Base-by-base conservation (phyloP, 2,329 filamentous ascomycete species). In the Sporothrix protearum region DNA sequence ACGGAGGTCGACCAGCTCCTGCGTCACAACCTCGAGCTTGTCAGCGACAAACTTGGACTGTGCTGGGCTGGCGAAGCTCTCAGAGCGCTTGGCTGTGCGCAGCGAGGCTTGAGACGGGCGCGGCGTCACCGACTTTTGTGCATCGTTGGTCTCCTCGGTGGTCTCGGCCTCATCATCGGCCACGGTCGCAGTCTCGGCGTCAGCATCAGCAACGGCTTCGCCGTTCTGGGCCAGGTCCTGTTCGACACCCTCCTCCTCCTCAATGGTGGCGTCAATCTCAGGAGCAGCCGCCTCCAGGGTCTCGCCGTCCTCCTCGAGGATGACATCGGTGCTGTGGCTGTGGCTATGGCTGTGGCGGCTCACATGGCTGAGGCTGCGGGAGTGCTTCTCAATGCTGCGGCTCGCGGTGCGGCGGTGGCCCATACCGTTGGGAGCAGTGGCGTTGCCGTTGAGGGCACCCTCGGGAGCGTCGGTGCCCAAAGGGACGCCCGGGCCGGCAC, bases 41-140 rank as follows among this genome's bases (percentile, higher is more conserved):
- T 98, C 95, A 7, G 92, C 91, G 69, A 97, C 92, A 76, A 94
- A 94, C 75, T 91, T 92, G 59, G 89, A 91, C 79, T 97, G 94
- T 0, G 92, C 92, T 16, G 92, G 90, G 78, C 88, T 96, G 14
- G 87, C 68, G 45, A 64, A 49, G 59, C 71, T 71, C 12, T 64
- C 64, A 1, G 73, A 69, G 4, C 69, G 72, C 4, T 53, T 16
- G 1, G 64, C 19, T 0, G 51, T 22, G 12, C 69, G 68, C 16
- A 69, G 49, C 16, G 61, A 61, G 7, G 70, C 19, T 30, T 73
- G 74, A 0, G 77, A 75, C 7, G 74, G 74, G 51, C 74, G 76
- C 9, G 75, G 76, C 16, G 77, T 77, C 2, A 75, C 71, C 71
- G 57, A 47, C 28, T 68, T 30, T 19, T 42, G 19, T 9, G 51